Evolutionary conservation across 1,139 yeast species (phyloP).

Genomic region (Blastobotrys serpentis): DNA sequence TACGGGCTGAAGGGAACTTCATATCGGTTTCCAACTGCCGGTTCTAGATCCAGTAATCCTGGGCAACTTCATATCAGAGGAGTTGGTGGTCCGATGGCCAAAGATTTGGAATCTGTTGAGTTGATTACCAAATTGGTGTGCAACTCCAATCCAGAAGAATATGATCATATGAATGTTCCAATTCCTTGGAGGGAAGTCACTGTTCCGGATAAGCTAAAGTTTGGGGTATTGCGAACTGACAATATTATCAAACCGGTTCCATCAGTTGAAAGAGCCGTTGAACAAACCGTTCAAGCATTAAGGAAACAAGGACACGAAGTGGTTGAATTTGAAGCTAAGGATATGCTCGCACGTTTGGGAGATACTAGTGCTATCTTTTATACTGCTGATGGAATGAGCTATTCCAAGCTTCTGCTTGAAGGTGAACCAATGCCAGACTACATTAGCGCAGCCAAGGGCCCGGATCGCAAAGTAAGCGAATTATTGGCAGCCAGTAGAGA

Average conservation of each 20-base stretch:
- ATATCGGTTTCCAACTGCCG: conserved; percentile 49
- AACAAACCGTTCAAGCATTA: conserved; percentile 32
- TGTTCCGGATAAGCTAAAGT: conserved; percentile 38
- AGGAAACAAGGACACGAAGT: conserved; percentile 40
- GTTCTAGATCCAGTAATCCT: conserved; percentile 35
- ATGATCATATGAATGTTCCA: conserved; percentile 48
- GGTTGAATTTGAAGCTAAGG: conserved; percentile 24
- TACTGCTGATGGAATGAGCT: conserved; percentile 1
- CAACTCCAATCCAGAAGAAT: conserved; percentile 55
- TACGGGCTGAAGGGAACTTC: conserved; percentile 52
- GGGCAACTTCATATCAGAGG: conserved; percentile 47
- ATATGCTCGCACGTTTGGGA: conserved; percentile 1
- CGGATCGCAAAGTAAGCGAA: conserved; percentile 21
- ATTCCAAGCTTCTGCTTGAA: conserved; percentile 1
- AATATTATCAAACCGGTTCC: conserved; percentile 42
- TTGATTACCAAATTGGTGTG: conserved; percentile 54
- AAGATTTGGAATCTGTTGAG: conserved; percentile 56
- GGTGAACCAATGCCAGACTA: conserved; percentile 10
- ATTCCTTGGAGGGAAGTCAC: conserved; percentile 46
- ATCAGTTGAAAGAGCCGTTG: conserved; percentile 43
- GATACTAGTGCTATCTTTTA: not conserved
- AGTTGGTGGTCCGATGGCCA: conserved; percentile 50
- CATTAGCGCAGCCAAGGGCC: not conserved
- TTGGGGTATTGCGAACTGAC: conserved; percentile 36
- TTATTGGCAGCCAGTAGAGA: conserved; percentile 21